phyloP scores from a whole-genome alignment of 2,329 filamentous ascomycete genomes.

The Ascochyta lentis region DNA sequence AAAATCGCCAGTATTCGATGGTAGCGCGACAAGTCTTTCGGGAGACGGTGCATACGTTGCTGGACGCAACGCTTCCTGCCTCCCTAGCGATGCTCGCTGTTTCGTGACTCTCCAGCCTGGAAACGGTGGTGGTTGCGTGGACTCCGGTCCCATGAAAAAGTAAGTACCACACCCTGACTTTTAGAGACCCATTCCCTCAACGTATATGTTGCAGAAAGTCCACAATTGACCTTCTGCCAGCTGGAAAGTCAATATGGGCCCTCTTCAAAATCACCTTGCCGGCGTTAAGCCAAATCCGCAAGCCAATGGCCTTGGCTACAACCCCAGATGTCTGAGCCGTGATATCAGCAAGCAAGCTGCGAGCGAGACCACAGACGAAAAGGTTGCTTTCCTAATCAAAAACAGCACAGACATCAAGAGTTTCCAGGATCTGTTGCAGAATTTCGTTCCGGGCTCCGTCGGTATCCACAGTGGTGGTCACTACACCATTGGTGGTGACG shows the following conservation, averaged over 20 bases:
- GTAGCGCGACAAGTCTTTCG: constrained; percentile 42
- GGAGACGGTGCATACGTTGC: constrained; percentile 25
- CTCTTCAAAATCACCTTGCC: constrained; percentile 51
- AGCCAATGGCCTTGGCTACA: constrained; percentile 25
- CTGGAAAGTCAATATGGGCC: constrained; percentile 51
- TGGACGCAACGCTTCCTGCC: constrained; percentile 34
- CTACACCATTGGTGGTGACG: constrained; percentile 51
- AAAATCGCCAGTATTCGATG: constrained; percentile 27
- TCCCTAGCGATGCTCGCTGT: constrained; percentile 13
- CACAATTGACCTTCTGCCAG: constrained; percentile 18
- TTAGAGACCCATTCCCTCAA: too few species aligned
- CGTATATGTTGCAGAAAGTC: too few species aligned
- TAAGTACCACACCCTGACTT: not conserved
- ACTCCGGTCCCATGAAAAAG: constrained; percentile 6
- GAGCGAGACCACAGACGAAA: constrained; percentile 30
- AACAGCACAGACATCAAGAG: constrained; percentile 46
- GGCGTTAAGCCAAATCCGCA: constrained; percentile 34
- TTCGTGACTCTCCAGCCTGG: constrained; percentile 12
- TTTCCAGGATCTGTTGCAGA: constrained; percentile 39
- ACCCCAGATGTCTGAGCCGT: constrained; percentile 42
- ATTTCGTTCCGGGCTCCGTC: constrained; percentile 21
- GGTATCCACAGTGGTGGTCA: constrained; percentile 55
- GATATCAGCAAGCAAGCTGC: constrained; percentile 45
- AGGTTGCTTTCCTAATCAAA: constrained; percentile 47
- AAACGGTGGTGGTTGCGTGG: constrained; percentile 22